Conservation (phyloP, 2,329 filamentous ascomycete genomes). For the Diplodia seriata region DNA sequence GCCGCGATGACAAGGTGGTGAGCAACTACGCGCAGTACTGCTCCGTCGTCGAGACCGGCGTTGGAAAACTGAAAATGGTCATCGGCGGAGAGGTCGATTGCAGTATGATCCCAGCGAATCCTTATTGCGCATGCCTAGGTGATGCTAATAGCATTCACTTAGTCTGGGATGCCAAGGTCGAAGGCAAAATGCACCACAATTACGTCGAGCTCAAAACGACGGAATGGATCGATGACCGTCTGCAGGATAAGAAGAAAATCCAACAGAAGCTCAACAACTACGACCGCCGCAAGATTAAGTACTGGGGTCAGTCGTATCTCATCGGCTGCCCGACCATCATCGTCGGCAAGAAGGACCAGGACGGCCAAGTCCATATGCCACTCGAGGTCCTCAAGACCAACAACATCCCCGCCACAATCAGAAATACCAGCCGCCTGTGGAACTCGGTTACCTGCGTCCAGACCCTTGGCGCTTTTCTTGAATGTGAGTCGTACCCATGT, state of each 20-base stretch:
- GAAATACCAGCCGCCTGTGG: neutral
- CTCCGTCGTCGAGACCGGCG: conserved; percentile 86
- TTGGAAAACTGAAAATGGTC: conserved; percentile 76
- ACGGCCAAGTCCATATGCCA: conserved; percentile 63
- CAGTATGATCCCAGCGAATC: conserved; percentile 60
- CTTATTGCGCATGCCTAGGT: conserved; percentile 32
- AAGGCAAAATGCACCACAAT: conserved; percentile 69
- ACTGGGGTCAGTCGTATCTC: conserved; percentile 96
- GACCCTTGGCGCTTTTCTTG: neutral
- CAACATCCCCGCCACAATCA: conserved; percentile 75
- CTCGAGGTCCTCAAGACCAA: conserved; percentile 82
- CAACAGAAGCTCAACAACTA: conserved; percentile 76
- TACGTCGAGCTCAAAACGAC: conserved; percentile 97
- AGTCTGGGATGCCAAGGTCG: conserved; percentile 86
- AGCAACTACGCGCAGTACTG: conserved; percentile 96
- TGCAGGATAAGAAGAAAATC: conserved; percentile 43
- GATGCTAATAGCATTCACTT: neutral
- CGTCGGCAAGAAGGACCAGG: conserved; percentile 68
- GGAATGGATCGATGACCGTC: conserved; percentile 63
- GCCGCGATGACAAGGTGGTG: conserved; percentile 72
- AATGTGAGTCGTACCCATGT: neutral
- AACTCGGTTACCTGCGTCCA: neutral
- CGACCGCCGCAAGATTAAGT: conserved; percentile 90
- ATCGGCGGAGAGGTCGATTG: conserved; percentile 93
- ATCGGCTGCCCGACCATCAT: conserved; percentile 91